Conservation (phyloP, 129 eudicot genomes). For the Kitagawia praeruptora region DNA sequence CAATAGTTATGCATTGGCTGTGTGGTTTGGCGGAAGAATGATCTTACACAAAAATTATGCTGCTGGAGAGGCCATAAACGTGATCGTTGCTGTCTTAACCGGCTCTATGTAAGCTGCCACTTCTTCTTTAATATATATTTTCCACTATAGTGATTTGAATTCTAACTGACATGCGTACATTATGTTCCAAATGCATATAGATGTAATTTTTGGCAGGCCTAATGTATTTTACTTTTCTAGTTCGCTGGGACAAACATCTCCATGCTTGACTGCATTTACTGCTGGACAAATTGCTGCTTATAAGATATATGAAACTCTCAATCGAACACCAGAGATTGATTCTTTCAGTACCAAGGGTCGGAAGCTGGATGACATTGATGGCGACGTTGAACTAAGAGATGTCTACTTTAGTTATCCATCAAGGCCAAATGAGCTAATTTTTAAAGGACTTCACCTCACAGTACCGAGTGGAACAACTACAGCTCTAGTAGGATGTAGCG, state of each 20-base stretch:
- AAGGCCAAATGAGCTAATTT: conserved; percentile 22
- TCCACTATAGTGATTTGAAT: background rate
- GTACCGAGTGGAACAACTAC: conserved; percentile 27
- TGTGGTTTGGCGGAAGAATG: conserved; percentile 39
- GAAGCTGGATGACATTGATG: conserved; percentile 23
- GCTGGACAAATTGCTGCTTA: conserved; percentile 28
- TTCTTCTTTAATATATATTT: background rate
- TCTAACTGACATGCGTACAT: background rate
- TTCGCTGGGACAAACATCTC: conserved; percentile 26
- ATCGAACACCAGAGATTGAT: conserved; percentile 25
- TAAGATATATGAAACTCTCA: conserved; percentile 28
- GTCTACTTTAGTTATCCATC: conserved; percentile 32
- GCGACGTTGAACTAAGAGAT: conserved; percentile 23
- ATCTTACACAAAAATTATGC: conserved; percentile 18
- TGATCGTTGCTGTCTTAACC: conserved; percentile 31
- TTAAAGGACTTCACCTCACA: conserved; percentile 14
- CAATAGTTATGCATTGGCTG: conserved; percentile 36
- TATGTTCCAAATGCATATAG: background rate
- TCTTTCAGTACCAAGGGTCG: conserved; percentile 16
- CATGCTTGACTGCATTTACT: conserved; percentile 22
- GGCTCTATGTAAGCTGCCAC: conserved; percentile 35
- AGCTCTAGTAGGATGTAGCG: conserved; percentile 36
- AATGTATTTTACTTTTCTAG: conserved; percentile 9
- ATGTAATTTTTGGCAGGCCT: background rate
- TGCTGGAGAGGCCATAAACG: conserved; percentile 32